These are phyloP conservation scores for Volvox africanus DNA, from an alignment of 139 green algal genomes.

Conservation along the genomic window DNA sequence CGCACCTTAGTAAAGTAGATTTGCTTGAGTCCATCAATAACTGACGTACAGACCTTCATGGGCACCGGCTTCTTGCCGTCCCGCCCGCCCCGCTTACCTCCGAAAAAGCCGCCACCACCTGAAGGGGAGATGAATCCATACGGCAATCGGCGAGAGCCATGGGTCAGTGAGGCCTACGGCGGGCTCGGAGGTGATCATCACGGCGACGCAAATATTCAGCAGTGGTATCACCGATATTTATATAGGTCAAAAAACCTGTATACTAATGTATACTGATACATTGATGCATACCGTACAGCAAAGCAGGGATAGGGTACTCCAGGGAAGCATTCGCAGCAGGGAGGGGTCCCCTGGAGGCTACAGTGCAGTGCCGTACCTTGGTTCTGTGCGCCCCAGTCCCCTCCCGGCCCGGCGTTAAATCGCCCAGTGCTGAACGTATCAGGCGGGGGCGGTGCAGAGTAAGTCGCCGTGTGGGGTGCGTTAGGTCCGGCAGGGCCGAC, in stretches of 20 bases:
- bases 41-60: conserved; percentile 80
- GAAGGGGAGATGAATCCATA: background rate
- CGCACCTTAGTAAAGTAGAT: conserved; percentile 94
- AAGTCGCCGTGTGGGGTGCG: background rate
- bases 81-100: background rate
- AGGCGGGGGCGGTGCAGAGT: conserved; percentile 34
- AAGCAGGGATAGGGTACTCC: no score
- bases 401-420: background rate
- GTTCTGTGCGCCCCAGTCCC: background rate
- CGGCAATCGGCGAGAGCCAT: no score
- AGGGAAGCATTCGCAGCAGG: no score
- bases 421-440: conserved; percentile 30
- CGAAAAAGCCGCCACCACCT: background rate
- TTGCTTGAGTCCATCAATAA: conserved; percentile 92
- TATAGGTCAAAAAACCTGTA: no score
- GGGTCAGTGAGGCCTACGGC: no score
- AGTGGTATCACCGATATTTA: no score
- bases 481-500: background rate
- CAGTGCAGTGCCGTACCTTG: background rate
- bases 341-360: no score
- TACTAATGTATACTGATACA: no score
- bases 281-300: no score
- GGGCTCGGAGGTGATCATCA: no score
- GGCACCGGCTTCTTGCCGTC: conserved; percentile 63
- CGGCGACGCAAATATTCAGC: no score